phyloP scores from a whole-genome alignment of 2,329 filamentous ascomycete species.

The Nemania sp. region DNA sequence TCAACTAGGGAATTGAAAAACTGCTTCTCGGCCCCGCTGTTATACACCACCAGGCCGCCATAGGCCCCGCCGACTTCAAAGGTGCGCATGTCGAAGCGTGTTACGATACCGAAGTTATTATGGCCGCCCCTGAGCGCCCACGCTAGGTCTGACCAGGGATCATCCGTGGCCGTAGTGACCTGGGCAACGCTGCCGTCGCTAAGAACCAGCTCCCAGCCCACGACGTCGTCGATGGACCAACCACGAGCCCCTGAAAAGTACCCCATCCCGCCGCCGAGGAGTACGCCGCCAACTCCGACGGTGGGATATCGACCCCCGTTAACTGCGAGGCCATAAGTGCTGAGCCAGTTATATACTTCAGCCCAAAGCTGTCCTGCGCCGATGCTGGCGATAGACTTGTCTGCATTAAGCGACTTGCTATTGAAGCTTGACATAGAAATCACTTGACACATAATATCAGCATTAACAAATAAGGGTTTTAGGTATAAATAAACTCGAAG shows the following conservation, averaged over 20 bases:
- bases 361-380: constrained; percentile 48
- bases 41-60: neutral
- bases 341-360: constrained; percentile 42
- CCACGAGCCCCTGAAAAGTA: constrained; percentile 48
- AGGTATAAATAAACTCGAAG: too few relatives aligned
- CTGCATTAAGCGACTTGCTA: constrained; percentile 40
- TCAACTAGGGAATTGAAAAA: constrained; percentile 30
- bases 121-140: constrained; percentile 60
- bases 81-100: constrained; percentile 51
- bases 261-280: constrained; percentile 45
- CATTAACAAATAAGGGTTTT: neutral
- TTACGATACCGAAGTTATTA: constrained; percentile 59
- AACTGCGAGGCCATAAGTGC: constrained; percentile 38
- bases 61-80: constrained; percentile 39
- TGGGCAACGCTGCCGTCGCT: constrained; percentile 44
- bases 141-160: constrained; percentile 54
- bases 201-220: constrained; percentile 58
- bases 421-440: neutral
- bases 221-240: constrained; percentile 55
- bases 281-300: constrained; percentile 47
- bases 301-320: constrained; percentile 43
- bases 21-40: neutral
- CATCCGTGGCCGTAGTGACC: constrained; percentile 50
- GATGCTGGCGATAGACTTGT: constrained; percentile 49
- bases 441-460: neutral